phyloP scores from a whole-genome alignment of 192 early-diverging fungal genomes.

The Lobosporangium transversale region DNA sequence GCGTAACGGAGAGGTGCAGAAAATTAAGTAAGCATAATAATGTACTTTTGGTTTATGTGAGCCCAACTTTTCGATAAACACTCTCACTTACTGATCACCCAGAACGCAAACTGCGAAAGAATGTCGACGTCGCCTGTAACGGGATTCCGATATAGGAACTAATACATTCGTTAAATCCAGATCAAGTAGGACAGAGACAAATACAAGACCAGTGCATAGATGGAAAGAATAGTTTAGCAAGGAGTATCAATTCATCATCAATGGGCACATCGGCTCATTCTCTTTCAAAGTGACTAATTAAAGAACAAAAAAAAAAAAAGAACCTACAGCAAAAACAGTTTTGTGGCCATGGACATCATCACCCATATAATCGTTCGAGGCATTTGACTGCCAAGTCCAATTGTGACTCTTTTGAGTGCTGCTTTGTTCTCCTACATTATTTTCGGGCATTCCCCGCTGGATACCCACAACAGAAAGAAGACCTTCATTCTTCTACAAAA shows the following conservation, averaged over 20 bases:
- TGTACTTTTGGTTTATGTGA: too few species aligned
- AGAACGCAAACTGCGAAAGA: constrained; percentile 31
- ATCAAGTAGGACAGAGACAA: too few species aligned
- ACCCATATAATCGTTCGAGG: constrained; percentile 10
- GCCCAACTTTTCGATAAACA: background rate
- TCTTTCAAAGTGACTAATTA: too few species aligned
- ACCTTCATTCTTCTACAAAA: too few species aligned
- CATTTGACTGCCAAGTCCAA: constrained; percentile 29
- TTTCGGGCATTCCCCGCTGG: background rate
- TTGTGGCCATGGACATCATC: constrained; percentile 14
- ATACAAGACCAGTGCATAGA: too few species aligned
- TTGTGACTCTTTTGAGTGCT: background rate
- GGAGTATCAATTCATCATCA: too few species aligned
- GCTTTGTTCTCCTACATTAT: background rate
- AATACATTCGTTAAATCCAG: too few species aligned
- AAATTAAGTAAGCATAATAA: too few species aligned
- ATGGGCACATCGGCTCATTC: too few species aligned
- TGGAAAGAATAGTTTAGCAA: too few species aligned
- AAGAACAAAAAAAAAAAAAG: too few species aligned
- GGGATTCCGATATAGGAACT: constrained; percentile 26
- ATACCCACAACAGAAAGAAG: constrained; percentile 1
- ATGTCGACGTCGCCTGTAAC: constrained; percentile 10
- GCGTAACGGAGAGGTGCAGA: background rate
- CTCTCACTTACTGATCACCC: constrained; percentile 34
- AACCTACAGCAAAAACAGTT: constrained; percentile 41